Evolutionary conservation across 2,329 filamentous ascomycete species (phyloP).

Genomic region (Trichophyton verrucosum): DNA sequence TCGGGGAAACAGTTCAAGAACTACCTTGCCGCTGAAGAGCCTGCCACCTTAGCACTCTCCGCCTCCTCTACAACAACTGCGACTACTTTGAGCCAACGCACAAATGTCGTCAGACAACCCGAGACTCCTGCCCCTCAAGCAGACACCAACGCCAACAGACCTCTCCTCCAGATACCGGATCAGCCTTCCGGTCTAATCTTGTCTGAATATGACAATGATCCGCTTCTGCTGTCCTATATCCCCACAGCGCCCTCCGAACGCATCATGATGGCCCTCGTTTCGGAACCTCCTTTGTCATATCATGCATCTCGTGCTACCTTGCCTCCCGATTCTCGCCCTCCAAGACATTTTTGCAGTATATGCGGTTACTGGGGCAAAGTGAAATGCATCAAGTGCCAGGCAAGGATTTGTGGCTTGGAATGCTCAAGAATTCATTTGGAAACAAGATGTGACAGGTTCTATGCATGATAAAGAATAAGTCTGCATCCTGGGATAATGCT

Average conservation of each 20-base stretch:
- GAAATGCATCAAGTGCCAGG: conserved; percentile 36
- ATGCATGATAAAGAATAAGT: conserved; percentile 7
- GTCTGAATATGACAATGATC: conserved; percentile 30
- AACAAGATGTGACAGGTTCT: conserved; percentile 34
- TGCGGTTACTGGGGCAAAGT: conserved; percentile 42
- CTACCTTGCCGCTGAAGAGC: conserved; percentile 40
- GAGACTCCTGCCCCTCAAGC: conserved; percentile 8
- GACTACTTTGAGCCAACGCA: conserved; percentile 2
- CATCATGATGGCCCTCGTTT: conserved; percentile 33
- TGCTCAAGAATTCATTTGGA: conserved; percentile 39
- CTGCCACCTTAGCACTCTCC: conserved; percentile 20
- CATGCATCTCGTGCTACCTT: conserved; percentile 33
- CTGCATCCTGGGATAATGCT: too few species aligned
- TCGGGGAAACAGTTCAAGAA: conserved; percentile 40
- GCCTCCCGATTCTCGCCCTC: conserved; percentile 20
- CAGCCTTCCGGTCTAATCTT: conserved; percentile 20
- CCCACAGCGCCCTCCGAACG: conserved; percentile 33
- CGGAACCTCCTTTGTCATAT: conserved; percentile 37
- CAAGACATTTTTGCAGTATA: conserved; percentile 35
- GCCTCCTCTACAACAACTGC: conserved; percentile 7
- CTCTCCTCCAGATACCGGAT: not conserved
- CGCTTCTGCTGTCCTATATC: conserved; percentile 31
- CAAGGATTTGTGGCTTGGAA: conserved; percentile 36
- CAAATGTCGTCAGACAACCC: conserved; percentile 12
- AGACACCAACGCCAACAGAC: not conserved